Conservation (phyloP, 2,329 filamentous ascomycete genomes). For the Aureobasidium namibiae region DNA sequence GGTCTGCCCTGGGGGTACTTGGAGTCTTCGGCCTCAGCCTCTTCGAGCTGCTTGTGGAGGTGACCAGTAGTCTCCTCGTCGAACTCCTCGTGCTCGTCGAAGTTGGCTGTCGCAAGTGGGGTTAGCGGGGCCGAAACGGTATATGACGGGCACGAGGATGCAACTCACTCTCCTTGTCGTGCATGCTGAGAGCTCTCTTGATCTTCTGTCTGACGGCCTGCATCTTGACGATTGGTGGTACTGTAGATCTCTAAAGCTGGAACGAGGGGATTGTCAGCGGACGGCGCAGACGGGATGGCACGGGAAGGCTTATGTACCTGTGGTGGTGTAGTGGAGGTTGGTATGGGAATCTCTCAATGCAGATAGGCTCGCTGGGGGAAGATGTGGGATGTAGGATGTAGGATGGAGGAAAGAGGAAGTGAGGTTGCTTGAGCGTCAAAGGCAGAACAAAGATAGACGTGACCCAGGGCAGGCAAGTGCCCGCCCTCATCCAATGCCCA, state of each 20-base stretch:
- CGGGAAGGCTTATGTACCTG: neutral
- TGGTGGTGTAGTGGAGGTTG: neutral
- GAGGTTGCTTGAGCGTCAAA: neutral
- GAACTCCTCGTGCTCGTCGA: slow-evolving; percentile 25
- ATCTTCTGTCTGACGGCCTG: slow-evolving; percentile 29
- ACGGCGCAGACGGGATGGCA: neutral
- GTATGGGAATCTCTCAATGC: neutral
- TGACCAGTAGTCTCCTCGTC: slow-evolving; percentile 31
- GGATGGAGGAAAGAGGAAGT: neutral
- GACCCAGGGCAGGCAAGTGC: slow-evolving; percentile 5
- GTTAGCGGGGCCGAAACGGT: neutral
- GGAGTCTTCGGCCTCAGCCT: slow-evolving; percentile 25
- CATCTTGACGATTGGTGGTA: slow-evolving; percentile 22
- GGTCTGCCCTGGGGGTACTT: slow-evolving; percentile 23
- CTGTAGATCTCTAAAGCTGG: neutral
- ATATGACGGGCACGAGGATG: neutral
- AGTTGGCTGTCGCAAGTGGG: slow-evolving; percentile 14
- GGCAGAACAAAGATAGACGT: slow-evolving; percentile 1
- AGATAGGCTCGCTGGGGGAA: neutral
- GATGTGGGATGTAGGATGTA: neutral
- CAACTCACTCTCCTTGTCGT: slow-evolving; percentile 28
- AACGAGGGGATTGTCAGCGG: neutral
- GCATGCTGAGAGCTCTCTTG: slow-evolving; percentile 29
- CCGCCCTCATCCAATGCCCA: no score
- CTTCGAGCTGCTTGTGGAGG: slow-evolving; percentile 28